Evolutionary conservation across 805 yeast species (phyloP).

Genomic region (Komagataella phaffii): DNA sequence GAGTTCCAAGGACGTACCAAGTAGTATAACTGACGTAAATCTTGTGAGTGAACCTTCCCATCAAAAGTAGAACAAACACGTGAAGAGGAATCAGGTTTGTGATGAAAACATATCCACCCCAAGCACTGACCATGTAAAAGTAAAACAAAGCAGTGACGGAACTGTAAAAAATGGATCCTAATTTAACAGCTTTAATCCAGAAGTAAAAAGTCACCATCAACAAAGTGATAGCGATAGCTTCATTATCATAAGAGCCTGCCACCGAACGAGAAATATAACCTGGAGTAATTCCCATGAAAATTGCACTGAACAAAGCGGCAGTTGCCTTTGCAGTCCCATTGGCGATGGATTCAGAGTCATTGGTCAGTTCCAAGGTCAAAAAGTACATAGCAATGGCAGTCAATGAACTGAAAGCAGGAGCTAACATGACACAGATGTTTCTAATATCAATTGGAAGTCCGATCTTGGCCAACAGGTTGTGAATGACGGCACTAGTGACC

Average conservation of each 20-base stretch:
- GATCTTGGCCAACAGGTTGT: constrained; percentile 51
- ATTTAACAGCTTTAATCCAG: constrained; percentile 90
- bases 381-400: constrained; percentile 86
- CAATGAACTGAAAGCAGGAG: constrained; percentile 90
- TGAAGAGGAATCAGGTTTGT: constrained; percentile 95
- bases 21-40: constrained; percentile 87
- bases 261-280: constrained; percentile 97
- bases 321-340: constrained; percentile 19
- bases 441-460: constrained; percentile 88
- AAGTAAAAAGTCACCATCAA: constrained; percentile 90
- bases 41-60: constrained; percentile 86
- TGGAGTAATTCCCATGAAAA: constrained; percentile 95
- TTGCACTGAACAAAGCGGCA: constrained; percentile 86
- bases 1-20: constrained; percentile 96
- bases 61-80: constrained; percentile 74
- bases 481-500: constrained; percentile 92
- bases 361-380: constrained; percentile 83
- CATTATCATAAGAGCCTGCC: constrained; percentile 98
- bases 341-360: constrained; percentile 22
- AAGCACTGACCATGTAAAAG: constrained; percentile 98
- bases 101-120: constrained; percentile 99
- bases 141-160: constrained; percentile 76
- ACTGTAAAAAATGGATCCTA: constrained; percentile 80
- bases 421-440: constrained; percentile 88
- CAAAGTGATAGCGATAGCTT: constrained; percentile 94